Evolutionary conservation across 441 rosid species (phyloP).

Genomic region (Geranium incanum): DNA sequence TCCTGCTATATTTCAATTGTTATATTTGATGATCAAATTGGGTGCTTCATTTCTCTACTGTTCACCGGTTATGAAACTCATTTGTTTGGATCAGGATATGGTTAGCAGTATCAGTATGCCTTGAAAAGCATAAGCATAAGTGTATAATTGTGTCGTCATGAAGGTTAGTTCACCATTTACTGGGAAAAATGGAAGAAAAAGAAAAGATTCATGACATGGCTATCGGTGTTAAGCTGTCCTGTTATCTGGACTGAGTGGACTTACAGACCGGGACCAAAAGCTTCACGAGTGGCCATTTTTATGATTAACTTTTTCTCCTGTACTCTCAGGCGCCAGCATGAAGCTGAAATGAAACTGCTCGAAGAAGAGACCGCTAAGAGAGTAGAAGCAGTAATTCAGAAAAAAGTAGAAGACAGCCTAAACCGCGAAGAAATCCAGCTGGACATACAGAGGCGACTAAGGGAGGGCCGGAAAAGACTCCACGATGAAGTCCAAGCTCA

Average conservation of each 20-base stretch:
- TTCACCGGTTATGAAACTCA: conserved; percentile 69
- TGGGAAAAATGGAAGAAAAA: conserved; percentile 16
- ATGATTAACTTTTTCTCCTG: conserved; percentile 35
- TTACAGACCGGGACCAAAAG: conserved; percentile 30
- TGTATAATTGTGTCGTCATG: conserved; percentile 37
- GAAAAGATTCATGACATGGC: conserved; percentile 19
- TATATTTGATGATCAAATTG: conserved; percentile 65
- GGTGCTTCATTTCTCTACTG: conserved; percentile 55
- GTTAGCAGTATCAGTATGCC: conserved; percentile 89
- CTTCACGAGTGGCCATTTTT: conserved; percentile 24
- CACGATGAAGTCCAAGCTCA: conserved; percentile 64
- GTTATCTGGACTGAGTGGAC: conserved; percentile 34
- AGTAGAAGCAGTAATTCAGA: conserved; percentile 69
- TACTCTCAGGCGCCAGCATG: conserved; percentile 73
- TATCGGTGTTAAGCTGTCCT: conserved; percentile 23
- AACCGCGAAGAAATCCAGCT: conserved; percentile 55
- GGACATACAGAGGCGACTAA: conserved; percentile 58
- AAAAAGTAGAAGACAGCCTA: conserved; percentile 73
- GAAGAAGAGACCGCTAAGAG: conserved; percentile 91
- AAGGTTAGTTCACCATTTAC: conserved; percentile 56
- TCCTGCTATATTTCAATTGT: conserved; percentile 64
- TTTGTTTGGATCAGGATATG: conserved; percentile 72
- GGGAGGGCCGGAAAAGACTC: conserved; percentile 69
- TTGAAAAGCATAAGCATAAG: conserved; percentile 43
- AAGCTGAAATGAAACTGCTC: conserved; percentile 76